phyloP scores from a whole-genome alignment of 768 basidiomycete species.

The Phylloporus sp. region DNA sequence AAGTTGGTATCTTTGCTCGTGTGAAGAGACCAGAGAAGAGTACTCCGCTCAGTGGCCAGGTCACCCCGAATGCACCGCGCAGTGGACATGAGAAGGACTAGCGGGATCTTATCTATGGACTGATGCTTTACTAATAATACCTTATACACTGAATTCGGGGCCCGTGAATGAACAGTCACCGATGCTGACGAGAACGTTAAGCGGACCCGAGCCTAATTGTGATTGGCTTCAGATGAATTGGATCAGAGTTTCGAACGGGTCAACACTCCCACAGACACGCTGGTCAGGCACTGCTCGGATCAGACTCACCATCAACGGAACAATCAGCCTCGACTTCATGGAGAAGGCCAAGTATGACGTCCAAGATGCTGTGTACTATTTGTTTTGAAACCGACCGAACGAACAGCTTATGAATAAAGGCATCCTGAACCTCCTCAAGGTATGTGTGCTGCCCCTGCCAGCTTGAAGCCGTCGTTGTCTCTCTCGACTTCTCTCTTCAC shows the following conservation, averaged over 20 bases:
- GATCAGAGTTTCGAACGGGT: no score
- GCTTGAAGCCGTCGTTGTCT: conserved; percentile 9
- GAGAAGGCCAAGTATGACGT: no score
- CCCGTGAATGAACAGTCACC: conserved; percentile 1
- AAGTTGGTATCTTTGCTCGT: conserved; percentile 85
- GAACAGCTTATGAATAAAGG: not conserved
- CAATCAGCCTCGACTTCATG: no score
- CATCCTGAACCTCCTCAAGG: conserved; percentile 4
- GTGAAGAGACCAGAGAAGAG: conserved; percentile 67
- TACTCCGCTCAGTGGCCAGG: conserved; percentile 15
- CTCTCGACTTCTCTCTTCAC: conserved; percentile 17
- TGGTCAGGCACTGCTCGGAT: no score
- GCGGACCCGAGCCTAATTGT: no score
- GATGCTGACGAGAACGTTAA: not conserved
- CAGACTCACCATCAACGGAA: no score
- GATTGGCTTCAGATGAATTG: no score
- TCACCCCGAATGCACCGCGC: conserved; percentile 9
- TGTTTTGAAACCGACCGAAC: conserved; percentile 11
- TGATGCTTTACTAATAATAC: conserved; percentile 9
- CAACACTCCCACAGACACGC: no score
- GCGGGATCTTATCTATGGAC: conserved; percentile 1
- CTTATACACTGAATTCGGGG: conserved; percentile 17
- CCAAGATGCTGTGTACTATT: conserved; percentile 16
- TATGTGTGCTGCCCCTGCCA: conserved; percentile 14
- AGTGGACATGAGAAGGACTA: conserved; percentile 17